Conservation (phyloP, 2,329 filamentous ascomycete species). For the Dothidotthia symphoricarpi region DNA sequence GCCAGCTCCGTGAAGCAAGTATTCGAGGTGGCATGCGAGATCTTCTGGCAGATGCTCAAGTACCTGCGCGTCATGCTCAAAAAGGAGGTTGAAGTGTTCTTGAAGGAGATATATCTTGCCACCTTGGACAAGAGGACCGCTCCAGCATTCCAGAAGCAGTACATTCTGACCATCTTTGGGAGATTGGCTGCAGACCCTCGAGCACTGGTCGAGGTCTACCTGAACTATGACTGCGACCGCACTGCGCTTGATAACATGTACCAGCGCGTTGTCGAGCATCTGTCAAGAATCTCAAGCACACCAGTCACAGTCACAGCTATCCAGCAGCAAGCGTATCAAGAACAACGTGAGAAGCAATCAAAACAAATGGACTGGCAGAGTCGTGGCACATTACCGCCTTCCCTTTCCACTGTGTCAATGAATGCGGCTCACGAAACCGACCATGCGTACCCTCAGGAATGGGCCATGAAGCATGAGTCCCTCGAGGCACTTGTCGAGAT, state of each 20-base stretch:
- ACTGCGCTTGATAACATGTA: conserved; percentile 94
- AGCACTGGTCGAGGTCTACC: conserved; percentile 88
- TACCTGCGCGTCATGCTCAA: conserved; percentile 92
- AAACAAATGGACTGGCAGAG: conserved; percentile 78
- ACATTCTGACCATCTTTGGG: conserved; percentile 82
- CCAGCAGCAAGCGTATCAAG: conserved; percentile 85
- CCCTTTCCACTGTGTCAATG: conserved; percentile 78
- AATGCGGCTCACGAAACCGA: conserved; percentile 56
- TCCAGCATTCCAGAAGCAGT: conserved; percentile 85
- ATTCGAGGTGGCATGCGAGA: conserved; percentile 94
- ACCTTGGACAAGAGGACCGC: conserved; percentile 86
- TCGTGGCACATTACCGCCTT: conserved; percentile 79
- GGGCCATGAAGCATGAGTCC: conserved; percentile 84
- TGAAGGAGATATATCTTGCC: conserved; percentile 95
- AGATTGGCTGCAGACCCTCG: conserved; percentile 81
- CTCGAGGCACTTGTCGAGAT: conserved; percentile 87
- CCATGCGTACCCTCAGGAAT: conserved; percentile 78
- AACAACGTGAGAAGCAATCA: conserved; percentile 64
- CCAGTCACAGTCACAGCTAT: conserved; percentile 71
- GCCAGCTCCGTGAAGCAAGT: conserved; percentile 88
- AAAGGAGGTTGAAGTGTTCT: conserved; percentile 96
- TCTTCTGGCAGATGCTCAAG: conserved; percentile 97
- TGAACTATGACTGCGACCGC: conserved; percentile 97
- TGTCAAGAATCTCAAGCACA: conserved; percentile 80
- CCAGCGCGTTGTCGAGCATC: conserved; percentile 87